These are phyloP conservation scores for Backusella mclennaniae DNA, from an alignment of 192 early-diverging fungal species.

Conservation along the genomic window DNA sequence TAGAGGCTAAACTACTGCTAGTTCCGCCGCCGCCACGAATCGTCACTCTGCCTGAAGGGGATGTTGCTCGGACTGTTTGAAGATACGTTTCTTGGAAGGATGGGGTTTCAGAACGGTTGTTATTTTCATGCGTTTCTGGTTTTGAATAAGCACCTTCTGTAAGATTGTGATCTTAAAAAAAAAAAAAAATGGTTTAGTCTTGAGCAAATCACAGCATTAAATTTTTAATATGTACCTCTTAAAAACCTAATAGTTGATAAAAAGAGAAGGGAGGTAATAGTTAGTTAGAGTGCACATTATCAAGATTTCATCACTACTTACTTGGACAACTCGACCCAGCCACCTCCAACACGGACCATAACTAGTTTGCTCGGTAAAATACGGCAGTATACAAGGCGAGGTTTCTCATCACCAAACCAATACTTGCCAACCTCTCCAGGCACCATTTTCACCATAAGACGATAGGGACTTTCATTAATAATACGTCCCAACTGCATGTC, in stretches of 20 bases:
- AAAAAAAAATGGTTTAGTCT: background rate
- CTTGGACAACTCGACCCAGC: slow-evolving; percentile 63
- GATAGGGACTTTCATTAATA: slow-evolving; percentile 55
- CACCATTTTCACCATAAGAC: slow-evolving; percentile 44
- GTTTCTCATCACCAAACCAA: slow-evolving; percentile 65
- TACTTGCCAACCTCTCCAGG: slow-evolving; percentile 59
- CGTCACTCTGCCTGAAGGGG: slow-evolving; percentile 24
- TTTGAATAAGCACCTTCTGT: slow-evolving; percentile 25
- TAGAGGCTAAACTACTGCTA: background rate
- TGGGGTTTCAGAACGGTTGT: background rate
- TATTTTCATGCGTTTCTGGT: background rate
- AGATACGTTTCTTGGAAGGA: slow-evolving; percentile 15
- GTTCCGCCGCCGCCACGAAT: background rate
- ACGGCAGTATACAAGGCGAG: slow-evolving; percentile 60
- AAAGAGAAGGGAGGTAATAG: background rate
- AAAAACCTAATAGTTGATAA: slow-evolving; percentile 8
- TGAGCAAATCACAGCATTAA: no score
- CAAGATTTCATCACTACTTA: slow-evolving; percentile 8
- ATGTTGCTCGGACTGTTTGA: slow-evolving; percentile 17
- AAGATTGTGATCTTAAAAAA: slow-evolving; percentile 22
- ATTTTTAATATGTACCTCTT: background rate
- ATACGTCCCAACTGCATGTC: slow-evolving; percentile 59
- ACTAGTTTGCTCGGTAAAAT: slow-evolving; percentile 57
- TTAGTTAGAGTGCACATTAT: background rate
- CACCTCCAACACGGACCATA: slow-evolving; percentile 69